phyloP scores from a whole-genome alignment of 2,329 filamentous ascomycete species.

The Fusarium poae region DNA sequence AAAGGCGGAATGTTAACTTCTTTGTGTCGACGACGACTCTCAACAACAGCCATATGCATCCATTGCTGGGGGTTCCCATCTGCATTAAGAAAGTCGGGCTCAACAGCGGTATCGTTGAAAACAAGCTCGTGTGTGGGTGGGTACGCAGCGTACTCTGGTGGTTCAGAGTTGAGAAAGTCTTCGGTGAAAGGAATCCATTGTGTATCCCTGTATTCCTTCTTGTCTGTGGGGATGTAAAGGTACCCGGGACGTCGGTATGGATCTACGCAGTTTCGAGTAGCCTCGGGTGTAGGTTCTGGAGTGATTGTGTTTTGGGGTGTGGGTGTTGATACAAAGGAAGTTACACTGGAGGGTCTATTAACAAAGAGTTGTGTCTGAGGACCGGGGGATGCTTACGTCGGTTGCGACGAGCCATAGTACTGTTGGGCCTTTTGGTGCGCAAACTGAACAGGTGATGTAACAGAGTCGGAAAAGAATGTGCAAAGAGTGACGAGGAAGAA shows the following conservation, averaged over 20 bases:
- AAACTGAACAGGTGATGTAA: conserved; percentile 25
- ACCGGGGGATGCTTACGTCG: background rate
- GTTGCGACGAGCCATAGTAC: conserved; percentile 20
- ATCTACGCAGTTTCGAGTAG: conserved; percentile 31
- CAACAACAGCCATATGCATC: conserved; percentile 36
- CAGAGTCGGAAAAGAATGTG: conserved; percentile 23
- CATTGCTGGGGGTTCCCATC: conserved; percentile 30
- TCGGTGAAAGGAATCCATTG: conserved; percentile 35
- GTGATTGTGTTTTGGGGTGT: background rate
- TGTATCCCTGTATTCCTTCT: conserved; percentile 72
- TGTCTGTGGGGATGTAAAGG: conserved; percentile 64
- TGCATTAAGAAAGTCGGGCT: conserved; percentile 24
- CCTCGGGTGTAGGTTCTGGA: conserved; percentile 3
- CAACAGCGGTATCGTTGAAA: conserved; percentile 72
- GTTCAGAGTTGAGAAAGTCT: conserved; percentile 71
- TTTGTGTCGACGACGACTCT: conserved; percentile 24
- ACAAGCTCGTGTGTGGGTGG: conserved; percentile 66
- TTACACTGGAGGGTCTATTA: background rate
- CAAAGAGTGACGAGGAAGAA: conserved; percentile 36
- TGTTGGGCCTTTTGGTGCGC: conserved; percentile 32
- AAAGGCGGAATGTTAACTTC: background rate
- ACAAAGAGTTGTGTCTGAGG: accelerated
- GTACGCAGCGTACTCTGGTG: conserved; percentile 59
- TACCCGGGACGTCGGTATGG: conserved; percentile 65
- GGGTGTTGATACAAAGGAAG: conserved; percentile 15